These are phyloP conservation scores for Sonneratia alba DNA, from an alignment of 345 rosid genomes.

Conservation along the genomic window DNA sequence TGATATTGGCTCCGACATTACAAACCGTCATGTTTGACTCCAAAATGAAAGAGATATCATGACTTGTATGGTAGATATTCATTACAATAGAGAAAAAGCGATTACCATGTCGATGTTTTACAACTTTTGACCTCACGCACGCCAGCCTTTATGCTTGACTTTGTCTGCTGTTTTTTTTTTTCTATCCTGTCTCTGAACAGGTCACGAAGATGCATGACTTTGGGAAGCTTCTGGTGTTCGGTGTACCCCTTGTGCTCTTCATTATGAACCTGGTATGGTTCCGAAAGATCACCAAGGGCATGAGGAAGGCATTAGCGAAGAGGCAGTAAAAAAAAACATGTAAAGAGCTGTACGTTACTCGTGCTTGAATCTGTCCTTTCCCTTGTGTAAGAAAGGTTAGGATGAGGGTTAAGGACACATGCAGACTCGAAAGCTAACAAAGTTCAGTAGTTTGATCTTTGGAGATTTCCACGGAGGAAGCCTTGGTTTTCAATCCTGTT, in stretches of 20 bases:
- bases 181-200: slow-evolving; percentile 13
- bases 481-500: neutral
- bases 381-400: neutral
- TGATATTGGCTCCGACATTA: neutral
- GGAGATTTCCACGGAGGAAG: neutral
- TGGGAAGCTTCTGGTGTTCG: slow-evolving; percentile 23
- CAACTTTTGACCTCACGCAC: neutral
- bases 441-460: neutral
- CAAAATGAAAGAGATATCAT: neutral
- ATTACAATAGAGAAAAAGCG: neutral
- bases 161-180: neutral
- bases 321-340: slow-evolving; percentile 23
- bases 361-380: neutral
- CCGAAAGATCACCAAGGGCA: slow-evolving; percentile 44
- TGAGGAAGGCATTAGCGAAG: slow-evolving; percentile 45
- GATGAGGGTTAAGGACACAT: neutral
- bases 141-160: neutral
- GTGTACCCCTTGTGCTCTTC: slow-evolving; percentile 29
- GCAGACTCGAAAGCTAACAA: neutral
- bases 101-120: neutral
- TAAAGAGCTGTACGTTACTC: neutral
- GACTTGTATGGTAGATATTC: neutral
- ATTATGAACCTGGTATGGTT: slow-evolving; percentile 53
- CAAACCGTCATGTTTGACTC: neutral
- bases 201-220: slow-evolving; percentile 23